Evolutionary conservation across 2,329 filamentous ascomycete species (phyloP).

Genomic region (Arthrinium phaeospermum): DNA sequence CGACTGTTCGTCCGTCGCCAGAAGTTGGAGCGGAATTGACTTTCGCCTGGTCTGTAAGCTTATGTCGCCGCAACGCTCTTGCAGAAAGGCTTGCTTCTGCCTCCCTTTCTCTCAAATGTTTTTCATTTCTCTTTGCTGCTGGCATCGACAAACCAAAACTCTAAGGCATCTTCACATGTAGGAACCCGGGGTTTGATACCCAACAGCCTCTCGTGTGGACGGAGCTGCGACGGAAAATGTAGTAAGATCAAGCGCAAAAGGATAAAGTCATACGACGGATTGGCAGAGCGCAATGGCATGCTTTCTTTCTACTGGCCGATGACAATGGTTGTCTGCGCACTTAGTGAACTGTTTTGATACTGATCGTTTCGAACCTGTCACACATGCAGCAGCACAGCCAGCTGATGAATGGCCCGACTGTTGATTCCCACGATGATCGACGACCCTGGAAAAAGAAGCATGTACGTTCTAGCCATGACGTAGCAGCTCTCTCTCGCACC

Average conservation of each 20-base stretch:
- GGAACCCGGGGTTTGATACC: not conserved
- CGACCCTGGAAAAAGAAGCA: not conserved
- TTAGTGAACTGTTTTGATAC: not conserved
- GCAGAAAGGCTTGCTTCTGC: not conserved
- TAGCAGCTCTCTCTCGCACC: not conserved
- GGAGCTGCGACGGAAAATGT: not conserved
- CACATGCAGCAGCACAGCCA: not conserved
- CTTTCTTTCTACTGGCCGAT: not conserved
- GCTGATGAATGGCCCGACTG: not conserved
- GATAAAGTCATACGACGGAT: not conserved
- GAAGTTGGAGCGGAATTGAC: not conserved
- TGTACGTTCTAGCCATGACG: not conserved
- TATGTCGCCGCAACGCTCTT: not conserved
- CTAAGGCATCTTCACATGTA: not conserved
- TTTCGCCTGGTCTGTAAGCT: not conserved
- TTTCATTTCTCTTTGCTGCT: not conserved
- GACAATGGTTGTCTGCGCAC: not conserved
- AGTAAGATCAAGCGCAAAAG: not conserved
- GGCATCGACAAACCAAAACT: too few species aligned
- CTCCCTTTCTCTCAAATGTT: not conserved
- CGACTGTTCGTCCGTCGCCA: not conserved
- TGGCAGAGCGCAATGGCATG: not conserved
- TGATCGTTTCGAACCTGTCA: not conserved
- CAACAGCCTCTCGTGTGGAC: not conserved
- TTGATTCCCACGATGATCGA: not conserved